These are phyloP conservation scores for Xylariaceae sp. DNA, from an alignment of 2,329 filamentous ascomycete genomes.

Conservation along the genomic window DNA sequence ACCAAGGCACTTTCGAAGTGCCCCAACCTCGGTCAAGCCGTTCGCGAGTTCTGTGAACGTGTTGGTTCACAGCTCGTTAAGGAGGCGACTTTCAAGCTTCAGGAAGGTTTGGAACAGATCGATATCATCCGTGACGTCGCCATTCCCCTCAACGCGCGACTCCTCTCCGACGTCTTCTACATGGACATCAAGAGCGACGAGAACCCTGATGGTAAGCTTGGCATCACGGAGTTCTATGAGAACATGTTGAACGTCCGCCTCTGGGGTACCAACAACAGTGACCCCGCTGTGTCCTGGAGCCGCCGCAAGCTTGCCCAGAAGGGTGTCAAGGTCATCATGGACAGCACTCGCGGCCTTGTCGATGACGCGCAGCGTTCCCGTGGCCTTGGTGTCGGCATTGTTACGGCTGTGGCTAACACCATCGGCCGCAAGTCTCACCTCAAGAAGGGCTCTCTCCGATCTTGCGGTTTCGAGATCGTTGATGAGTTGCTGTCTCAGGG, in stretches of 20 bases:
- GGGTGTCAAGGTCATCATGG: constrained; percentile 33
- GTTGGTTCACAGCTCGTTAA: constrained; percentile 38
- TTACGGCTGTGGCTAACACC: constrained; percentile 27
- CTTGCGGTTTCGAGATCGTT: constrained; percentile 36
- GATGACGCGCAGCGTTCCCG: constrained; percentile 33
- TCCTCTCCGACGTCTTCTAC: constrained; percentile 53
- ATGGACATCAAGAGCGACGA: constrained; percentile 52
- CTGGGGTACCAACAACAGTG: constrained; percentile 44
- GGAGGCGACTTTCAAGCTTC: constrained; percentile 35
- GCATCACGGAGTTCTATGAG: constrained; percentile 38
- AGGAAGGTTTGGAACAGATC: constrained; percentile 36
- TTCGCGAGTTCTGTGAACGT: constrained; percentile 32
- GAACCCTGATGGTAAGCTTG: constrained; percentile 45
- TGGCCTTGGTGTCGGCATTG: constrained; percentile 28
- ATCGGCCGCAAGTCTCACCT: constrained; percentile 30
- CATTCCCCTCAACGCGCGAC: constrained; percentile 52
- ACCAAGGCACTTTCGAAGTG: constrained; percentile 33
- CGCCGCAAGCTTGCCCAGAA: constrained; percentile 41
- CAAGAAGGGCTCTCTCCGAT: constrained; percentile 36
- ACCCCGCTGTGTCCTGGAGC: constrained; percentile 43
- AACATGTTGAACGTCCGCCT: constrained; percentile 40
- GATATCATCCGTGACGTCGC: constrained; percentile 49
- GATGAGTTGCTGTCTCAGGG: constrained; percentile 35
- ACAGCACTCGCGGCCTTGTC: constrained; percentile 38
- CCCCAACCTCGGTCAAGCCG: constrained; percentile 30